Evolutionary conservation across 345 rosid genomes (phyloP), one percentile per base, ranked within the genome.

Genomic region (Anacardium occidentale): DNA sequence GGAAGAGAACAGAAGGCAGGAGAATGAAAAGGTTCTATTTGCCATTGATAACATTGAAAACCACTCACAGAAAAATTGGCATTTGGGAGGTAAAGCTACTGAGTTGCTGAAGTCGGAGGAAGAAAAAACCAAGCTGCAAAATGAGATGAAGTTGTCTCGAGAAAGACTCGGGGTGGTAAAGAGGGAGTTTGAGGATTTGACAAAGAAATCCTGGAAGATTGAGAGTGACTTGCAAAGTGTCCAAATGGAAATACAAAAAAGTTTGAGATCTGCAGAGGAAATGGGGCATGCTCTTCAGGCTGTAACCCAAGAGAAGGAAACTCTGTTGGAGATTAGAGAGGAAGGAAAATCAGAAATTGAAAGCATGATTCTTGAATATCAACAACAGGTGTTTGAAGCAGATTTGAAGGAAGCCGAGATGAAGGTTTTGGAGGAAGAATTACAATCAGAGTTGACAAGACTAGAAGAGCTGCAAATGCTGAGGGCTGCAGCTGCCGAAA

Each of bases 41-140:
- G 68, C 99, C 47, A 89, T 91, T 45, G 99, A 95, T 62, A 92
- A 95, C 75, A 71, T 90, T 3, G 94, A 92, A 68, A 88, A 83
- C 64, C 71, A 80, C 32, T 8, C 76, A 1, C 85, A 80, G 26
- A 80, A 71, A 21, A 80, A 79, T 64, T 82, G 85, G 85, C 78
- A 76, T 56, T 72, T 83, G 24, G 85, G 87, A 7, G 81, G 94
- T 18, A 89, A 85, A 84, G 98, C 98, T 15, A 83, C 87, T 1
- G 99, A 95, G 42, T 75, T 95, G 68, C 78, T 95, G 56, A 87
- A 86, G 71, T 88, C 87, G 0, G 92, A 88, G 78, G 99, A 91
- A 80, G 89, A 91, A 77, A 92, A 92, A 79, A 85, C 81, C 69
- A 91, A 85, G 76, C 83, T 95, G 64, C 96, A 90, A 40, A 79